A percentile compares a stretch with the other conserved stretches of the same genome.
phyloP scores from a whole-genome alignment of 2,329 filamentous ascomycete species.

The Fusarium sp. region DNA sequence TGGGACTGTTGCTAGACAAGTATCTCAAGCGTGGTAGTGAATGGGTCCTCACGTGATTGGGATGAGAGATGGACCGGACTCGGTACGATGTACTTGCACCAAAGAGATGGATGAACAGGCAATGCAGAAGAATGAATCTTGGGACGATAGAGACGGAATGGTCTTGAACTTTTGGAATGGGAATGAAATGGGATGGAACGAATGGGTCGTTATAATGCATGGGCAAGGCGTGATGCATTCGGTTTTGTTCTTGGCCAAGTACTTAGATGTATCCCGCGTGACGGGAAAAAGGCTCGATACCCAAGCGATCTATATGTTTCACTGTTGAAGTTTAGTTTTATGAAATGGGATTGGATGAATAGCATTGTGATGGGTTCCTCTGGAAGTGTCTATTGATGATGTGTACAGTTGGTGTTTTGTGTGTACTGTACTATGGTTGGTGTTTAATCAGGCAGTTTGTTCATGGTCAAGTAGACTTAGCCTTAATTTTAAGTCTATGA shows the following conservation, averaged over 20 bases:
- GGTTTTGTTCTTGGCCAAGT: conserved; percentile 27
- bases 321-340: conserved; percentile 17
- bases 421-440: background rate
- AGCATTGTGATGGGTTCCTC: background rate
- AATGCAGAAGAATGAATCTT: background rate
- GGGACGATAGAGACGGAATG: background rate
- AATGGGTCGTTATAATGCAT: conserved; percentile 16
- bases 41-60: conserved; percentile 72
- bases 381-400: background rate
- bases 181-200: background rate
- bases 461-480: background rate
- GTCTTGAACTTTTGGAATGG: background rate
- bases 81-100: background rate
- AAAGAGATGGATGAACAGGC: background rate
- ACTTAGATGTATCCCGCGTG: conserved; percentile 33
- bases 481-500: background rate
- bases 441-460: background rate
- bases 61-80: conserved; percentile 9
- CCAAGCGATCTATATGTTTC: conserved; percentile 41
- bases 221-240: conserved; percentile 33
- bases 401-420: background rate
- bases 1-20: conserved; percentile 89
- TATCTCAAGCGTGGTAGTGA: conserved; percentile 96
- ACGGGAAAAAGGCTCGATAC: conserved; percentile 39
- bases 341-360: background rate